These are phyloP conservation scores for Penicilliopsis zonata DNA, from an alignment of 495 filamentous ascomycete genomes.

Conservation along the genomic window DNA sequence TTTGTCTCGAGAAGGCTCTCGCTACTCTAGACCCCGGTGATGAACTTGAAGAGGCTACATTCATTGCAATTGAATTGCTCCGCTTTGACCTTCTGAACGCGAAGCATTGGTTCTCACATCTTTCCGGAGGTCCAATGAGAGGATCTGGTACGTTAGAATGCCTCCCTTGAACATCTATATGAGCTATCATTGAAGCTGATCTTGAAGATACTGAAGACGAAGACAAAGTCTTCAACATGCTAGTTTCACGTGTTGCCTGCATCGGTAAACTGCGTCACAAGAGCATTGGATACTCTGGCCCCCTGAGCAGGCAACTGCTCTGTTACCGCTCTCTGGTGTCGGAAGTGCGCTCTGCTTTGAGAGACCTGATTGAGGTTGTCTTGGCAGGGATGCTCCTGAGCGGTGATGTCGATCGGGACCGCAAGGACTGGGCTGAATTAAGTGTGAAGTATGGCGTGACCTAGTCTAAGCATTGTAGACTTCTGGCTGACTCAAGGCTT, in stretches of 20 bases:
- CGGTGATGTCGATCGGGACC: conserved; percentile 59
- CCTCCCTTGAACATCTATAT: not conserved
- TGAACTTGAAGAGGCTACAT: conserved; percentile 47
- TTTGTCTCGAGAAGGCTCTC: conserved; percentile 58
- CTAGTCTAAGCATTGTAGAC: not conserved
- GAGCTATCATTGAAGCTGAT: not conserved
- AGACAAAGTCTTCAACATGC: conserved; percentile 57
- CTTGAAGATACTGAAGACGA: conserved; percentile 26
- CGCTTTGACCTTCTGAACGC: conserved; percentile 66
- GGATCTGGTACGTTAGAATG: conserved; percentile 35
- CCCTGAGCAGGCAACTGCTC: conserved; percentile 79
- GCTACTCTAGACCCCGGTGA: conserved; percentile 43
- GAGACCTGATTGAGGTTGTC: conserved; percentile 74
- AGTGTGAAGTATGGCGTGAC: conserved; percentile 50
- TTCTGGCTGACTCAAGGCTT: conserved; percentile 22
- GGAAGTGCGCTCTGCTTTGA: conserved; percentile 61
- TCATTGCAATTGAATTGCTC: conserved; percentile 72
- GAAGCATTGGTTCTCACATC: conserved; percentile 40
- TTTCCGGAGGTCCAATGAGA: conserved; percentile 47
- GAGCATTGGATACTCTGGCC: conserved; percentile 84
- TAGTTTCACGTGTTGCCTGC: conserved; percentile 76
- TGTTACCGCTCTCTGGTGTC: conserved; percentile 76
- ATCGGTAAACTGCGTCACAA: conserved; percentile 73
- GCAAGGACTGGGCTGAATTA: conserved; percentile 57
- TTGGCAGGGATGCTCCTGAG: conserved; percentile 68